A percentile compares a stretch with the other conserved stretches of the same genome.
phyloP scores from a whole-genome alignment of 148 eudicot species.

The Pouteria glomerata region DNA sequence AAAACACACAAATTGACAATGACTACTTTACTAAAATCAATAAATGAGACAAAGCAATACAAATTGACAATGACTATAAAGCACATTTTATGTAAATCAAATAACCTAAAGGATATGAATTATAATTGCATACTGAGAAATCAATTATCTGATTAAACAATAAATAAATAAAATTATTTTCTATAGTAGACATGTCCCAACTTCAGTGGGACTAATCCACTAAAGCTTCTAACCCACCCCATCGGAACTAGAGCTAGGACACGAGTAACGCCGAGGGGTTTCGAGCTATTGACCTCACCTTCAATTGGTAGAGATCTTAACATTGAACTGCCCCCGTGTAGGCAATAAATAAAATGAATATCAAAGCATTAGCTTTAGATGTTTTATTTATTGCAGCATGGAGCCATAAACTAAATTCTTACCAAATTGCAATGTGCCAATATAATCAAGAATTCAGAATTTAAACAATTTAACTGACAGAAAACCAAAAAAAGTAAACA shows the following conservation, averaged over 20 bases:
- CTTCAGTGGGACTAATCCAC: too few species aligned
- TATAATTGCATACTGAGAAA: neutral
- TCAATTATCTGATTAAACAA: neutral
- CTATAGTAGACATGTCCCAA: too few species aligned
- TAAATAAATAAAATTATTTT: too few species aligned
- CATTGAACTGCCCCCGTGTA: too few species aligned
- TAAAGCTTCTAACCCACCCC: too few species aligned
- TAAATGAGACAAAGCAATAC: neutral
- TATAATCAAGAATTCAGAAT: neutral
- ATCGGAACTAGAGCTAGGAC: too few species aligned
- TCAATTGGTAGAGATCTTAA: too few species aligned
- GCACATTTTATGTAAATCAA: neutral
- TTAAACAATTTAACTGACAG: neutral
- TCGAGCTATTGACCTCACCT: too few species aligned
- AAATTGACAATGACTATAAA: neutral
- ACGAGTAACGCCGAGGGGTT: too few species aligned
- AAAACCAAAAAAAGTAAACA: neutral
- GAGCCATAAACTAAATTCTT: neutral
- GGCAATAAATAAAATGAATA: neutral
- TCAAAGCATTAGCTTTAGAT: neutral
- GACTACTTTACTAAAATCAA: neutral
- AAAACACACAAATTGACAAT: neutral
- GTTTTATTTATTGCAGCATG: neutral
- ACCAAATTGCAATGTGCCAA: neutral
- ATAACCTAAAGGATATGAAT: too few species aligned